These are phyloP conservation scores for Crithidia thermophila DNA, from an alignment of 208 protist species.

Conservation along the genomic window DNA sequence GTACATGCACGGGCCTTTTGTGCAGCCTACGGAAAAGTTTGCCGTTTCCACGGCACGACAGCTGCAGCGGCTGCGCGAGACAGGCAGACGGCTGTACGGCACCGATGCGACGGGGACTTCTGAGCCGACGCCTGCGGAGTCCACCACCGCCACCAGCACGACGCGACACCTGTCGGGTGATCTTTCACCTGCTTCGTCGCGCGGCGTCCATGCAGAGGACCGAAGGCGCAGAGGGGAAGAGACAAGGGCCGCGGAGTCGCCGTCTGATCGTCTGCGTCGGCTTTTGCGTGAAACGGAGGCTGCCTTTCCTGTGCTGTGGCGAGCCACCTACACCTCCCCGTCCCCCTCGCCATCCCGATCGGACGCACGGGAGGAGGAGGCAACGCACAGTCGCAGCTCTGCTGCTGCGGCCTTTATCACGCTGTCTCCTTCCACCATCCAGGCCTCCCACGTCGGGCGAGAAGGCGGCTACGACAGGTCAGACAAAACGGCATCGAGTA, in stretches of 20 bases:
- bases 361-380: neutral
- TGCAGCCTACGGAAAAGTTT: slow-evolving; percentile 22
- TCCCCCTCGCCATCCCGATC: neutral
- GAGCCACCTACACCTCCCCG: neutral
- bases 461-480: neutral
- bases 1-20: slow-evolving; percentile 21
- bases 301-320: slow-evolving; percentile 7
- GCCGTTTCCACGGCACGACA: slow-evolving; percentile 17
- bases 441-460: neutral
- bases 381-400: no score
- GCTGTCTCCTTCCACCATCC: neutral
- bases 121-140: neutral
- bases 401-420: neutral
- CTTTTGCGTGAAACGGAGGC: slow-evolving; percentile 17
- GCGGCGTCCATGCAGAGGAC: no score
- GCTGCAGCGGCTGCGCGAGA: slow-evolving; percentile 24
- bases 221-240: no score
- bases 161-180: neutral
- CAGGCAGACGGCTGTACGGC: slow-evolving; percentile 14
- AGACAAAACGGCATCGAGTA: neutral
- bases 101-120: neutral
- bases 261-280: slow-evolving; percentile 13
- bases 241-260: no score
- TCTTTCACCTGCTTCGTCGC: neutral
- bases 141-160: neutral